phyloP scores from a whole-genome alignment of 2,329 filamentous ascomycete species.

The Colletotrichum falcatum region DNA sequence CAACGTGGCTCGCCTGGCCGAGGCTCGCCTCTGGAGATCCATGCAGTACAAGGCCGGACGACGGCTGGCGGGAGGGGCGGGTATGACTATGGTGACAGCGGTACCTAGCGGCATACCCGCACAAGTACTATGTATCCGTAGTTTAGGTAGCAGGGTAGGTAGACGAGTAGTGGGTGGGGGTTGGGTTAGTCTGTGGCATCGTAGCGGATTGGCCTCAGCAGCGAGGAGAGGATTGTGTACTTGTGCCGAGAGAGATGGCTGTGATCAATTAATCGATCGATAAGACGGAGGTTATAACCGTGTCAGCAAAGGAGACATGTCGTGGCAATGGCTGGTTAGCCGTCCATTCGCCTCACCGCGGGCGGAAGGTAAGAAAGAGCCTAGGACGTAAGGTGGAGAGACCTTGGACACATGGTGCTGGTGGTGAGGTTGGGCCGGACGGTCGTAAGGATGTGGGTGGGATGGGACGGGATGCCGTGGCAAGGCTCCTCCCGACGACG shows the following conservation, averaged over 20 bases:
- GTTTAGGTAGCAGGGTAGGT: neutral
- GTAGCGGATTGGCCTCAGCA: neutral
- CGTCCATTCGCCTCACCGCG: neutral
- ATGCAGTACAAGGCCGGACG: slow-evolving; percentile 39
- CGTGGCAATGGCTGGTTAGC: neutral
- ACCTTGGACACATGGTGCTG: slow-evolving; percentile 4
- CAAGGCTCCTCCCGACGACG: slow-evolving; percentile 39
- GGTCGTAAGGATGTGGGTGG: neutral
- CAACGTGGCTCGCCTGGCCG: slow-evolving; percentile 43
- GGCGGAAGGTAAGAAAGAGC: neutral
- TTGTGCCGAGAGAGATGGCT: neutral
- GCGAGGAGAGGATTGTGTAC: neutral
- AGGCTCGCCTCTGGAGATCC: slow-evolving; percentile 42
- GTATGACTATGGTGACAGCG: slow-evolving; percentile 33
- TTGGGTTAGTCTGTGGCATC: slow-evolving; percentile 25
- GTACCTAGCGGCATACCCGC: slow-evolving; percentile 25
- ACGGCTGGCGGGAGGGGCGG: slow-evolving; percentile 40
- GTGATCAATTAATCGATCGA: neutral
- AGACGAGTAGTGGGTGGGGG: slow-evolving; percentile 16
- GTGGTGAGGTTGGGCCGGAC: slow-evolving; percentile 27
- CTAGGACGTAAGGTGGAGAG: slow-evolving; percentile 5
- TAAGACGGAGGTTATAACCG: neutral
- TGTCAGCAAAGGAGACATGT: slow-evolving; percentile 10
- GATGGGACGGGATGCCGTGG: slow-evolving; percentile 32
- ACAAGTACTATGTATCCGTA: neutral